Base-by-base conservation (phyloP, 306 rosid species). In the Styphnolobium japonicum region DNA sequence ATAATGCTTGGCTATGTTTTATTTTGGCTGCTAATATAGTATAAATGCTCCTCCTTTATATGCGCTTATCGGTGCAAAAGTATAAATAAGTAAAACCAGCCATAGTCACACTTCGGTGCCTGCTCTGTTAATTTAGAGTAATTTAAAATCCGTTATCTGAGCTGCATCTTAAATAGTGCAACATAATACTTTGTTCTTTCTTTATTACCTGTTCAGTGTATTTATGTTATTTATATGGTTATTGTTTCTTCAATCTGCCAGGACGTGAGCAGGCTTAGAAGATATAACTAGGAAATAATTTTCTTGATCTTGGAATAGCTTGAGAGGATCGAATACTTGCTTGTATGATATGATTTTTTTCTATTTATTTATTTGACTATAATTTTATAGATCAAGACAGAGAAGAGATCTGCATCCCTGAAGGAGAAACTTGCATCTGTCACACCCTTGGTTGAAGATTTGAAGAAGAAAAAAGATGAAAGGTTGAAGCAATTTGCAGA, bases 391-490 rank as follows among this genome's bases (percentile, higher is more conserved):
- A 88, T 85, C 68, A 91, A 87, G 88, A 43, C 37, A 21, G 96
- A 92, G 73, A 91, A 89, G 86, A 87, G 90, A 86, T 88, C 89
- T 21, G 80, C 83, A 46, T 91, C 98, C 12, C 79, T 95, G 87
- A 95, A 91, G 84, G 92, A 89, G 71, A 95, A 95, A 78, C 94
- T 95, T 78, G 90, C 98, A 40, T 91, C 92, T 67, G 90, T 95
- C 52, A 84, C 90, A 80, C 98, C 98, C 23, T 81, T 92, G 76
- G 90, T 92, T 53, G 97, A 95, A 62, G 89, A 92, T 64, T 82
- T 95, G 80, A 92, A 85, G 85, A 77, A 66, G 83, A 91, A 86
- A 87, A 90, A 88, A 76, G 98, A 91, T 21, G 93, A 93, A 79
- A 90, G 98, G 69, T 66, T 87, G 82, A 92, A 88, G 81, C 98